phyloP scores from a whole-genome alignment of 2,329 filamentous ascomycete species.

The Verticillium albo-atrum region DNA sequence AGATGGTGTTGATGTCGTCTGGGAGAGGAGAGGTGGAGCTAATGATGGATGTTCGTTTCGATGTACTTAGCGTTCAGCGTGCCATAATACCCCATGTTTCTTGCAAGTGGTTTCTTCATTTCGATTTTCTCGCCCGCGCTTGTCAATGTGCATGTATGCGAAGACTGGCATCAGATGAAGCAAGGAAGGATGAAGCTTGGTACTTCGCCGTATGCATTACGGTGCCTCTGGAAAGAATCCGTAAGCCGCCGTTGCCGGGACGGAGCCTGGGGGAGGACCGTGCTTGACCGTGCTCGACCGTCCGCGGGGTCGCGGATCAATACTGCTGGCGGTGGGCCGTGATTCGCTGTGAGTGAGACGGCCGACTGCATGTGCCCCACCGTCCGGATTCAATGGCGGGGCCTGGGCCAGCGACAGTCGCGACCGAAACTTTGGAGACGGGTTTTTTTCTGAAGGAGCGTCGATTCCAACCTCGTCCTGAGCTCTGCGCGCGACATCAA shows the following conservation, averaged over 20 bases:
- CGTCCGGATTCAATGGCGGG: not conserved
- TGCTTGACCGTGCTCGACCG: not conserved
- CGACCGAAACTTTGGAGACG: not conserved
- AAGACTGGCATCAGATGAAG: no score
- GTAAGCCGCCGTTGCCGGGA: not conserved
- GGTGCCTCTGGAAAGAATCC: no score
- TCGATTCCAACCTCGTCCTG: not conserved
- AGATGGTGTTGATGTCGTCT: no score
- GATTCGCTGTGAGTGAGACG: not conserved
- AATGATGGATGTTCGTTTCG: no score
- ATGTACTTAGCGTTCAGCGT: no score
- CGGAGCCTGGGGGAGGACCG: not conserved
- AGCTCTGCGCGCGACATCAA: not conserved
- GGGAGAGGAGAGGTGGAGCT: no score
- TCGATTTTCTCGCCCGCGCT: no score
- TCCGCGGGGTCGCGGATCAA: not conserved
- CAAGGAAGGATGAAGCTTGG: no score
- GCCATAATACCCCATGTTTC: no score
- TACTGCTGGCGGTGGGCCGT: not conserved
- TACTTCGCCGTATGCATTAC: no score
- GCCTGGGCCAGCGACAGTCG: not conserved
- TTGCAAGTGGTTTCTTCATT: no score
- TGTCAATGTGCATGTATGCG: no score
- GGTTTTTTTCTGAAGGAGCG: not conserved
- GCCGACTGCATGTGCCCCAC: not conserved